Conservation (phyloP, 805 yeast genomes). For the Yamadazyma endophytica region DNA sequence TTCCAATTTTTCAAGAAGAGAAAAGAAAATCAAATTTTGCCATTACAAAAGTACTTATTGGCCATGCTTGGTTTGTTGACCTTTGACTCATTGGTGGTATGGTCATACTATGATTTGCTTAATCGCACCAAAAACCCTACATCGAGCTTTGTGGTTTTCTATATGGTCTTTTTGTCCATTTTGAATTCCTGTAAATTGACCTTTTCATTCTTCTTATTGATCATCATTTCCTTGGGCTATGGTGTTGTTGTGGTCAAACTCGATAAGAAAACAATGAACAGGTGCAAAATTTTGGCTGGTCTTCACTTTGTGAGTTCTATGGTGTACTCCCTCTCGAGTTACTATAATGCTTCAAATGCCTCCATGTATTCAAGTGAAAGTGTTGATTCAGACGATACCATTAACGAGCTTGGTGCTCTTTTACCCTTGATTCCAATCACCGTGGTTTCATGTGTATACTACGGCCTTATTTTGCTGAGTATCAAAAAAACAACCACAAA, state of each 20-base stretch:
- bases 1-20: constrained; percentile 84
- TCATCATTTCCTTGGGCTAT: constrained; percentile 87
- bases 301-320: constrained; percentile 33
- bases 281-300: constrained; percentile 40
- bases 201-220: constrained; percentile 79
- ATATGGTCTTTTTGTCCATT: constrained; percentile 73
- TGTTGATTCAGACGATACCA: constrained; percentile 49
- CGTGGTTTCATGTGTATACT: constrained; percentile 65
- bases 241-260: constrained; percentile 90
- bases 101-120: constrained; percentile 87
- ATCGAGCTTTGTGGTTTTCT: constrained; percentile 58
- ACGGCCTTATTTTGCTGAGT: constrained; percentile 68
- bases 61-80: constrained; percentile 82
- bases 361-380: constrained; percentile 18
- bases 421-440: constrained; percentile 69
- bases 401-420: constrained; percentile 44
- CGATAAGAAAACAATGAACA: constrained; percentile 69
- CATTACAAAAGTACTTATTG: constrained; percentile 85
- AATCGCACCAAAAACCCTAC: constrained; percentile 51
- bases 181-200: constrained; percentile 79
- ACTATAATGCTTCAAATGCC: constrained; percentile 22
- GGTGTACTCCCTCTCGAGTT: constrained; percentile 31
- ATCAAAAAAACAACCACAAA: constrained; percentile 70
- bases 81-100: constrained; percentile 76
- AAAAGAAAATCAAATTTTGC: constrained; percentile 67